phyloP scores from a whole-genome alignment of 2,329 filamentous ascomycete species.

The Sclerotinia borealis region DNA sequence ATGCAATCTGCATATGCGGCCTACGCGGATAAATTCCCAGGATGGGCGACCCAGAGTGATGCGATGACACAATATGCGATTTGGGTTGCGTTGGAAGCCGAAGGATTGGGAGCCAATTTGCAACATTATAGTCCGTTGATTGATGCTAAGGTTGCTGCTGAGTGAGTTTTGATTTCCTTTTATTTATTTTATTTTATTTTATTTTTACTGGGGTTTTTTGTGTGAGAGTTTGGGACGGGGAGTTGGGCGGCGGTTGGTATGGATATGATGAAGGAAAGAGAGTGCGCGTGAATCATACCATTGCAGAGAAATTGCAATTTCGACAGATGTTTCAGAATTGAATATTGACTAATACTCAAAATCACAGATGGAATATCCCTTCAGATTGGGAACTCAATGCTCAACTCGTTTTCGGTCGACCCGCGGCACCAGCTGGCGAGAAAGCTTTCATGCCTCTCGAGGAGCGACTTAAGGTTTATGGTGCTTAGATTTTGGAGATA shows the following conservation, averaged over 20 bases:
- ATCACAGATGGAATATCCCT: slow-evolving; percentile 61
- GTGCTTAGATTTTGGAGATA: slow-evolving; percentile 33
- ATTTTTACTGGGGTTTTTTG: background rate
- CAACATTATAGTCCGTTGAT: slow-evolving; percentile 92
- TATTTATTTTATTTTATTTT: background rate
- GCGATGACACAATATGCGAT: slow-evolving; percentile 78
- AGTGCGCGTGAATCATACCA: background rate
- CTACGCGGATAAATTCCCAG: slow-evolving; percentile 75
- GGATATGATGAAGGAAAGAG: background rate
- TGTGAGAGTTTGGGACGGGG: background rate
- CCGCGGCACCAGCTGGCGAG: slow-evolving; percentile 48
- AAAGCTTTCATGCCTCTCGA: slow-evolving; percentile 62
- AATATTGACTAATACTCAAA: background rate
- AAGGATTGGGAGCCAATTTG: slow-evolving; percentile 80
- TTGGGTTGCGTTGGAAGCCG: slow-evolving; percentile 77
- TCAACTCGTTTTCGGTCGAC: slow-evolving; percentile 77
- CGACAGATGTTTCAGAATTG: too few species aligned
- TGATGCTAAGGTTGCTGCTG: slow-evolving; percentile 57
- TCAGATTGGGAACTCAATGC: slow-evolving; percentile 69
- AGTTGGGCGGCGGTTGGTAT: too few species aligned
- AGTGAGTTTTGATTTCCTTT: slow-evolving; percentile 4
- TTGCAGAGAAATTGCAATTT: too few species aligned
- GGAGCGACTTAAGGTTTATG: slow-evolving; percentile 61
- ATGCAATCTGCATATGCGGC: slow-evolving; percentile 63
- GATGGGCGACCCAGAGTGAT: slow-evolving; percentile 69